Base-by-base conservation (phyloP, 2,329 filamentous ascomycete genomes). In the Botrytis porri region DNA sequence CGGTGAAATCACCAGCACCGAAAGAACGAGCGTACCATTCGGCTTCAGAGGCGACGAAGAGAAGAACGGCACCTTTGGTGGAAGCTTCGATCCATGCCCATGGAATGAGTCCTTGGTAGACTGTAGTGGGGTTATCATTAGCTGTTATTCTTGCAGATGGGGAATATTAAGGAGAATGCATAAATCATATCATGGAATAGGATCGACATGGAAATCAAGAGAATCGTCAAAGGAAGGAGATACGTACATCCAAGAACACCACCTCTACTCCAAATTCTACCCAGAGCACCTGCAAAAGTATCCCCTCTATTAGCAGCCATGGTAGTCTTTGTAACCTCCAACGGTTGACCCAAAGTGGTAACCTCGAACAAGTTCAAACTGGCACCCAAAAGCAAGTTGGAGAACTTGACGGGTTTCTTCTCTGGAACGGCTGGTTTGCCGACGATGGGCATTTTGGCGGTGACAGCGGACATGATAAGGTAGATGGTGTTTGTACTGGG, bases 81-180 rank as follows among this genome's bases (percentile, higher is more conserved):
- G 95, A 98, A 82, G 96, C 96, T 89, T 99, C 96, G 86, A 99
- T 98, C 96, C 96, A 99, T 84, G 96, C 96, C 95, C 95, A 98
- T 77, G 96, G 96, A 83, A 99, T 98, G 80, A 99, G 93, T 84
- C 96, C 96, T 88, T 99, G 96, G 88, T 98, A 99, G 88, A 98
- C 95, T 98, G 82, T 75, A 70, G 64, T 66, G 39, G 62, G 57
- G 63, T 66, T 63, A 77, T 82, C 75, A 82, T 81, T 67, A 71
- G 74, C 66, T 57, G 35, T 57, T 37, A 45, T 65, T 71, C 41
- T 45, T 20, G 64, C 41, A 61, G 64, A 60, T 71, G 43, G 61
- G 54, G 18, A 16, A 39, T 43, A 9, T 6, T 16, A 51, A 39
- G n/a, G 9, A 64, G 39, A 60, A 60, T 35, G 9, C 54, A 37